Conservation (phyloP, 2,329 filamentous ascomycete species). For the Talaromyces sp. region DNA sequence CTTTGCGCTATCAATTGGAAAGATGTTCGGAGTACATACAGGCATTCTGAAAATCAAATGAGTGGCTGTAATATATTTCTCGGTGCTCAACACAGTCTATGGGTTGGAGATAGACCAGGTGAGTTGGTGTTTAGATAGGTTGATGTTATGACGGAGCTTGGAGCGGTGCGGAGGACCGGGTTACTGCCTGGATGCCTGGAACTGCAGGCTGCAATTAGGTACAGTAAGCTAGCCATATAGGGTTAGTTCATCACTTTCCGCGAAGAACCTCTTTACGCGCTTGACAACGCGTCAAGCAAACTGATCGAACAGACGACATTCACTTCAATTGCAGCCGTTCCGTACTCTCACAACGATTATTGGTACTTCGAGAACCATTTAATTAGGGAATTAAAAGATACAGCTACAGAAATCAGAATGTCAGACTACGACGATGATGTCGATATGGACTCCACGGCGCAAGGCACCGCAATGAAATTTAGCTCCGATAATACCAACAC, state of each 20-base stretch:
- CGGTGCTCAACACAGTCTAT: not conserved
- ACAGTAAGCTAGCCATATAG: not conserved
- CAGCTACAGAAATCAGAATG: constrained; percentile 30
- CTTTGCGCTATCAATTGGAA: not conserved
- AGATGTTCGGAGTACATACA: not conserved
- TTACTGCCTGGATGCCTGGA: constrained; percentile 3
- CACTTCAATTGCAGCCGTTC: not conserved
- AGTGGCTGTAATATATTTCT: not conserved
- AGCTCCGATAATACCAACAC: constrained; percentile 63
- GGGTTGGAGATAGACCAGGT: not conserved
- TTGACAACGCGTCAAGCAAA: constrained; percentile 26
- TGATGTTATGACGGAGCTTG: constrained; percentile 14
- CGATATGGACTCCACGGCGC: constrained; percentile 58
- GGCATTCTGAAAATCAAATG: constrained; percentile 6
- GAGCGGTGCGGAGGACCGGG: constrained; percentile 18
- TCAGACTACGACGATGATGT: constrained; percentile 60
- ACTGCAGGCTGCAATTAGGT: not conserved
- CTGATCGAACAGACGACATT: not conserved
- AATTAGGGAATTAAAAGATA: not conserved
- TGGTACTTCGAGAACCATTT: not conserved
- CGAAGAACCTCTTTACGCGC: constrained; percentile 40
- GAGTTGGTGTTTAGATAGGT: not conserved
- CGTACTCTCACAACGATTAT: not conserved
- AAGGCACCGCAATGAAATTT: constrained; percentile 55
- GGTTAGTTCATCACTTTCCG: constrained; percentile 32